A percentile compares a stretch with the other conserved stretches of the same genome.
phyloP scores from a whole-genome alignment of 2,329 filamentous ascomycete genomes.

The Botryotinia convoluta region DNA sequence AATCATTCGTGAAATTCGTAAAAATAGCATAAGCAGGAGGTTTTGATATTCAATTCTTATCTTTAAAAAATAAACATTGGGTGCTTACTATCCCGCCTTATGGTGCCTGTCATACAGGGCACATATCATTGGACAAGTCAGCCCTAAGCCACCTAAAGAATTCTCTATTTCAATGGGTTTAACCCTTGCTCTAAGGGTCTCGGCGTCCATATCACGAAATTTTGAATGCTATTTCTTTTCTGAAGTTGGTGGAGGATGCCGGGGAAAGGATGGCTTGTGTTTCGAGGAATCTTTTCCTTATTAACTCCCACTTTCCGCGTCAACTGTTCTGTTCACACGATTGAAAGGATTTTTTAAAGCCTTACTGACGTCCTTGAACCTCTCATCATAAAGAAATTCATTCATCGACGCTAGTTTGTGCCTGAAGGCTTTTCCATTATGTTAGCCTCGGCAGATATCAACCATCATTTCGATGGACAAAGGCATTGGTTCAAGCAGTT shows the following conservation, averaged over 20 bases:
- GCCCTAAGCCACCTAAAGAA: not conserved
- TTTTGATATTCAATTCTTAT: not conserved
- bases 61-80: not conserved
- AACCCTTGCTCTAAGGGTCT: constrained; percentile 1
- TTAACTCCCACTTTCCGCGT: not conserved
- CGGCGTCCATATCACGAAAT: not conserved
- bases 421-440: not conserved
- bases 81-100: not conserved
- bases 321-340: not conserved
- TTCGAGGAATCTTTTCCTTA: not conserved
- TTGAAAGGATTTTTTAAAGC: not conserved
- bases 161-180: not conserved
- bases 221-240: not conserved
- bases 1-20: not conserved
- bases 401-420: not conserved
- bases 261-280: not conserved
- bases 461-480: constrained; percentile 17
- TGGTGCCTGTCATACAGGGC: not conserved
- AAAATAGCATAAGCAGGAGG: not conserved
- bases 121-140: not conserved
- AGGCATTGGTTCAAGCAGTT: constrained; percentile 16
- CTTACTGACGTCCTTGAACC: not conserved
- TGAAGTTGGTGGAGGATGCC: not conserved
- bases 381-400: not conserved
- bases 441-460: constrained; percentile 15